Evolutionary conservation across 345 rosid genomes (phyloP), one percentile per base, ranked within the genome.

Genomic region (Carallia pectinifolia): DNA sequence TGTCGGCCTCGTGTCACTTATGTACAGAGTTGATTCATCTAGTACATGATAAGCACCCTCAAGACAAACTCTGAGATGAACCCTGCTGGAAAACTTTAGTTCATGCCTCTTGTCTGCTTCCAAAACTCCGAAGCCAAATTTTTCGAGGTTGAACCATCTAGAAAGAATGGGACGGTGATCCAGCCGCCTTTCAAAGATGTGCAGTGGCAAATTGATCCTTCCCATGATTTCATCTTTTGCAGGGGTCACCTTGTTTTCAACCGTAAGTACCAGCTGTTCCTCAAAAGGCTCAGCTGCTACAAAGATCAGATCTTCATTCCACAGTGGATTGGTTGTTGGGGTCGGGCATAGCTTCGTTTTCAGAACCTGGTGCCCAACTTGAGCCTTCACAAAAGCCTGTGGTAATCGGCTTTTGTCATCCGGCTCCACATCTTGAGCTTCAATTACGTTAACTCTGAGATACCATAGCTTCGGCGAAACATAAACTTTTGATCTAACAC

Each of bases 1-100:
- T 27, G 80, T 77, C 54, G 80, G 80, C 34, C 74, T 64, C 27
- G 67, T 65, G 50, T 77, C 80, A 37, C 80, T 77, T 34, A 71
- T 58, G 58, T 77, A 77, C 72, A 67, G 63, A 2, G 80, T 77
- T 19, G 80, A 77, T 59, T 77, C 80, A 33, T 72, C 80, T 4
- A 77, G 73, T 13, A 77, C 80, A 68, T 77, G 80, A 39, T 77
- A 77, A 37, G 70, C 80, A 56, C 80, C 80, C 58, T 77, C 80
- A n/a, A 72, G 75, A 37, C 74, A 72, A 15, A 72, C 75, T 31
- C 80, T 77, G 37, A 77, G 58, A 53, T 72, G 80, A 71, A 77
- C 47, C 76, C 80, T 77, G 76, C 70, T 59, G 4, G 80, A 71
- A 64, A 77, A 77, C 62, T 77, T 77, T 6, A 62, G 76, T 58